A percentile compares a stretch with the other conserved stretches of the same genome.
These are phyloP conservation scores for Aspergillus ustus DNA, from an alignment of 2,329 filamentous ascomycete species.

Conservation along the genomic window DNA sequence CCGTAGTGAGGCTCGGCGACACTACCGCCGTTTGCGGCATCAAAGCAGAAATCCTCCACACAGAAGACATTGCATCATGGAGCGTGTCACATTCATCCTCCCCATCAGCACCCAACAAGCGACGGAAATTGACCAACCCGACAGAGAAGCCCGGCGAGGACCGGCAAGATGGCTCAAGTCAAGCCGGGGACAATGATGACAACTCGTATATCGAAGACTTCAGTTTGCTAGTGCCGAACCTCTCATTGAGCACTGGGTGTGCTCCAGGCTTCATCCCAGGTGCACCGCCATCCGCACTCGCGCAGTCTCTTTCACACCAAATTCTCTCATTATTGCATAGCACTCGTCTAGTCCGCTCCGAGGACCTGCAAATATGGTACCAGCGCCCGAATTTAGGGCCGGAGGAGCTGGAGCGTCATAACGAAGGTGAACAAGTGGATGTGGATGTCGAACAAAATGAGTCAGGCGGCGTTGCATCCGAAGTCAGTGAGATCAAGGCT, in stretches of 20 bases:
- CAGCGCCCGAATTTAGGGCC: constrained; percentile 50
- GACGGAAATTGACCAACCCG: constrained; percentile 33
- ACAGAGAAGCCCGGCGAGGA: constrained; percentile 25
- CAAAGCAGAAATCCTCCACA: constrained; percentile 79
- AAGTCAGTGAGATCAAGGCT: constrained; percentile 66
- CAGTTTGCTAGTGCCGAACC: constrained; percentile 86
- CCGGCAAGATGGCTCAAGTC: constrained; percentile 37
- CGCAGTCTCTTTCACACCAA: constrained; percentile 83
- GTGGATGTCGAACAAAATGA: constrained; percentile 51
- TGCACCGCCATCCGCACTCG: constrained; percentile 75
- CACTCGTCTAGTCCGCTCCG: constrained; percentile 67
- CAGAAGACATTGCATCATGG: constrained; percentile 69
- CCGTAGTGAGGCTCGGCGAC: constrained; percentile 84
- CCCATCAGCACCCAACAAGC: constrained; percentile 42
- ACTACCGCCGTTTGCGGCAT: constrained; percentile 96
- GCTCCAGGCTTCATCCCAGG: constrained; percentile 85
- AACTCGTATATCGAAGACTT: constrained; percentile 53
- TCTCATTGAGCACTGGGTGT: constrained; percentile 89
- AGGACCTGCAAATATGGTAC: constrained; percentile 76
- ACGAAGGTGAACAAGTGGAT: constrained; percentile 52
- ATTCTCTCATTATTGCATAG: constrained; percentile 77
- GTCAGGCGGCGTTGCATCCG: constrained; percentile 20
- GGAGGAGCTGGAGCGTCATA: constrained; percentile 36
- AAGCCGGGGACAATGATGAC: constrained; percentile 49
- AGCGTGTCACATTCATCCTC: constrained; percentile 41